Conservation (phyloP, 768 basidiomycete genomes). For the Xanthoconium stramineum region DNA sequence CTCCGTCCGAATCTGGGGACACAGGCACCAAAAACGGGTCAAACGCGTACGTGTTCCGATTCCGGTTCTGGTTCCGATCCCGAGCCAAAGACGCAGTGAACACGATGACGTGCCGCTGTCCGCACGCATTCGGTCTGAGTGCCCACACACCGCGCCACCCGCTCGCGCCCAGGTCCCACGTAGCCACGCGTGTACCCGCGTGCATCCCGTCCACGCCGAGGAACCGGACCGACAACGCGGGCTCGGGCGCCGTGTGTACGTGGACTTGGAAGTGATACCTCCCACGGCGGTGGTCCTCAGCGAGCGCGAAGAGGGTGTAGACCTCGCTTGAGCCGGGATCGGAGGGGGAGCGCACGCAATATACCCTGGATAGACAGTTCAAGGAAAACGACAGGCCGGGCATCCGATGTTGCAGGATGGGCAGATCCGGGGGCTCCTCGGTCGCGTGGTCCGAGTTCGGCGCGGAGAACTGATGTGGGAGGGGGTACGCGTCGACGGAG, state of each 20-base stretch:
- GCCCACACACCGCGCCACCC: neutral
- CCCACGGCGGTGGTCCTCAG: slow-evolving; percentile 35
- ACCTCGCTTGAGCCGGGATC: no score
- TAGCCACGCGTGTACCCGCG: neutral
- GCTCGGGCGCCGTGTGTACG: neutral
- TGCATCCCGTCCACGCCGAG: neutral
- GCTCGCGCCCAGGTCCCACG: neutral
- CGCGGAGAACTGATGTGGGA: slow-evolving; percentile 7
- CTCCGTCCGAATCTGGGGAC: neutral
- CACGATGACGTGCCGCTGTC: neutral
- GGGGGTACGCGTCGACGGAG: slow-evolving; percentile 42
- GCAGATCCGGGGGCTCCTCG: slow-evolving; percentile 10
- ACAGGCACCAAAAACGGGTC: neutral
- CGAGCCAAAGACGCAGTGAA: neutral
- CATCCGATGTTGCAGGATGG: slow-evolving; percentile 15
- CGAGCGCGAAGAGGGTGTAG: slow-evolving; percentile 36
- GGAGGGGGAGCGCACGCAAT: slow-evolving; percentile 24
- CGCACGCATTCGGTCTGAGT: neutral
- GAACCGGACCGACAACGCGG: neutral
- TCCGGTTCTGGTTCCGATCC: no score
- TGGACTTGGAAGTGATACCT: slow-evolving; percentile 42
- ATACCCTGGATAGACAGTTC: slow-evolving; percentile 38
- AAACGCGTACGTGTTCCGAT: no score
- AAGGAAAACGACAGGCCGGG: slow-evolving; percentile 32
- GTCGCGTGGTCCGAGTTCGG: neutral